Conservation (phyloP, 164 flowering plant genomes). For the Stephania japonica region DNA sequence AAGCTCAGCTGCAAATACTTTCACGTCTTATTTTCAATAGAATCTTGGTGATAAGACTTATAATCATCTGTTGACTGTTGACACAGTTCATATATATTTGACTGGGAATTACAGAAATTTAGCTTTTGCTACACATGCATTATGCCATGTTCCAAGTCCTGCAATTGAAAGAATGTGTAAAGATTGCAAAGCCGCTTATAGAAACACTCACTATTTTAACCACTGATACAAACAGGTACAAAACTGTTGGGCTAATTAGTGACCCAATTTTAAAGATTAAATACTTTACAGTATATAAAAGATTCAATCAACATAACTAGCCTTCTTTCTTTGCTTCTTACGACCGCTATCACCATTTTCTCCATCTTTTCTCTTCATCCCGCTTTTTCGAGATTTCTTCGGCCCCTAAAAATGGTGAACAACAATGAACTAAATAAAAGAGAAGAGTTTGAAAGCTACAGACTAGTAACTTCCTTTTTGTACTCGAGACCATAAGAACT, state of each 20-base stretch:
- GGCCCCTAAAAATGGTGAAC: constrained; percentile 33
- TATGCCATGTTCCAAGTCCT: too few relatives aligned
- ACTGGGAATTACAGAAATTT: too few relatives aligned
- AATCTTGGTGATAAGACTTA: neutral
- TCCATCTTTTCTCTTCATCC: constrained; percentile 35
- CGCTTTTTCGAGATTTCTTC: constrained; percentile 30
- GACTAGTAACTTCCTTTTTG: too few relatives aligned
- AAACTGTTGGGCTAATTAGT: neutral
- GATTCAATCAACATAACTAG: neutral
- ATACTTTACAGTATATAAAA: neutral
- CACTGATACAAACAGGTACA: neutral
- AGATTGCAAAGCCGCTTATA: neutral
- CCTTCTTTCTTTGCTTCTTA: constrained; percentile 30
- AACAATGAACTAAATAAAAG: neutral
- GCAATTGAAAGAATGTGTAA: neutral
- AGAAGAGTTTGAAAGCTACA: neutral
- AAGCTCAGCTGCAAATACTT: neutral
- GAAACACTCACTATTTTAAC: neutral
- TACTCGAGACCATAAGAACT: too few relatives aligned
- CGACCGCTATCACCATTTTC: constrained; percentile 21
- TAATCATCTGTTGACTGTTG: too few relatives aligned
- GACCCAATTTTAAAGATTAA: neutral
- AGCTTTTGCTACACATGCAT: too few relatives aligned
- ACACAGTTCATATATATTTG: too few relatives aligned
- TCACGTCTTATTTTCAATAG: neutral